These are phyloP conservation scores for Paramyrothecium sp. DNA, from an alignment of 2,329 filamentous ascomycete species.

Conservation along the genomic window DNA sequence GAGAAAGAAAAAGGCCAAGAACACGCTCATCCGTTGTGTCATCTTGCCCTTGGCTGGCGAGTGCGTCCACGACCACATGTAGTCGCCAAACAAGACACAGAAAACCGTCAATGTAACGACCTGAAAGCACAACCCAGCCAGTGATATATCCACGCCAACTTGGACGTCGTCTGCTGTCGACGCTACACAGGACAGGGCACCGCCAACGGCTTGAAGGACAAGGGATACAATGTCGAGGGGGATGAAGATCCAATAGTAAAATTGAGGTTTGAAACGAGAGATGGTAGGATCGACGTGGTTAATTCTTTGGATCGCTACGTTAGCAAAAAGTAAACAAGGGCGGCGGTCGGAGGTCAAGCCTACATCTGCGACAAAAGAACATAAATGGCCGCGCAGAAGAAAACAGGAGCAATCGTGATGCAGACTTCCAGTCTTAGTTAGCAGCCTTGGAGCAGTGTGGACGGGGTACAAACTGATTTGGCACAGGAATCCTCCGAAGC, in stretches of 20 bases:
- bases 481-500: constrained; percentile 58
- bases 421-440: constrained; percentile 17
- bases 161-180: constrained; percentile 24
- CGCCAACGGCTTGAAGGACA: constrained; percentile 49
- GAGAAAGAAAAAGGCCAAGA: constrained; percentile 46
- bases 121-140: constrained; percentile 51
- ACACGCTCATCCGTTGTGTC: constrained; percentile 40
- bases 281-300: constrained; percentile 17
- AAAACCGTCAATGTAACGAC: constrained; percentile 47
- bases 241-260: constrained; percentile 24
- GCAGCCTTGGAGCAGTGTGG: neutral
- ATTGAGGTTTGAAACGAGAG: constrained; percentile 16
- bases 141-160: constrained; percentile 45
- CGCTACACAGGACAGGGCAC: constrained; percentile 39
- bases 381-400: constrained; percentile 25
- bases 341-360: neutral
- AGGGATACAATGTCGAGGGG: constrained; percentile 51
- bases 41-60: constrained; percentile 25
- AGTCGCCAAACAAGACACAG: constrained; percentile 37
- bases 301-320: constrained; percentile 11
- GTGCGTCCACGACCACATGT: constrained; percentile 29
- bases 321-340: neutral
- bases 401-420: constrained; percentile 28
- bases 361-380: constrained; percentile 25
- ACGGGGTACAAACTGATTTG: constrained; percentile 51